Evolutionary conservation across 1,284 basidiomycete species (phyloP), one percentile per base, ranked within the genome.

Genomic region (Cutaneotrichosporon daszewskae): DNA sequence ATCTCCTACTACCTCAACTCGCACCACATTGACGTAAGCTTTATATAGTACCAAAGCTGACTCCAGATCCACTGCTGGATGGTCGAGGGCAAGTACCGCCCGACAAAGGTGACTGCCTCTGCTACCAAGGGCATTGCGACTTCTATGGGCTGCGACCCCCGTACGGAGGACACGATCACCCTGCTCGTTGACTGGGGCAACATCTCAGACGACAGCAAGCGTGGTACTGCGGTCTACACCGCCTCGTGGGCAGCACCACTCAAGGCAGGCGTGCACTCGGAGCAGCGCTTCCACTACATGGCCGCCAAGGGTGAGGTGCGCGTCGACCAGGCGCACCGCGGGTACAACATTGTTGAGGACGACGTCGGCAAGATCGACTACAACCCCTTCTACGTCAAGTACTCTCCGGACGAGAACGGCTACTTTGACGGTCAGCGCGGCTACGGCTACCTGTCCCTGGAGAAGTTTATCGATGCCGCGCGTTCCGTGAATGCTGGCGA

Each of bases 221-320:
- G 59, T 22, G 62, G 66, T 18, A 69, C 66, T 1, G 66, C 66
- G 17, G 85, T 94, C 3, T 95, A 91, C 74, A 92, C 90, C 4
- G 89, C 90, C 13, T 87, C 84, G 47, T 92, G 74, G 74, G 66
- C 73, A 1, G 74, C 74, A 0, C 74, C 74, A 0, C 57, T 72
- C 37, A 74, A 72, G 36, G 71, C 73, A 9, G 75, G 75, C 33
- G 74, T 76, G 1, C 90, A 94, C 69, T 84, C 84, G 10, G 85
- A 85, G 43, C 90, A 95, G 66, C 81, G 87, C 62, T 94, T 87
- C 85, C 90, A 91, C 71, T 91, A 91, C 72, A 88, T 91, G 85
- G 88, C 79, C 29, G 83, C 86, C 72, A 89, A 87, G 77, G 90
- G 90, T 24, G 90, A 94, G 59, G 86, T 92, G 62, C 80, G 77